These are phyloP conservation scores for Talaromyces proteolyticus DNA, from an alignment of 495 filamentous ascomycete species.

Conservation along the genomic window DNA sequence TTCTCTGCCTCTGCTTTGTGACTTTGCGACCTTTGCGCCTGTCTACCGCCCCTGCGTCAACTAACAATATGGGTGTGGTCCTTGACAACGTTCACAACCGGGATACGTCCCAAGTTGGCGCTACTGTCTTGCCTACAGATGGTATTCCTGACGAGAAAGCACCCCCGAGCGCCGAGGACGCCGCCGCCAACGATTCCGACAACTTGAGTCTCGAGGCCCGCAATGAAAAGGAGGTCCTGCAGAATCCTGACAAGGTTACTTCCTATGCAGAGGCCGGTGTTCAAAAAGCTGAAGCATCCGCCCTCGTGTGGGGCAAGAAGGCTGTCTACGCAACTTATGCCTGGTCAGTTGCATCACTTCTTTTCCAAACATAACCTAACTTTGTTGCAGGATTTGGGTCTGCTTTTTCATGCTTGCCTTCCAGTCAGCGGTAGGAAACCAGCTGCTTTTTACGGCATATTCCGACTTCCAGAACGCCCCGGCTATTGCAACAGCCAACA, in stretches of 20 bases:
- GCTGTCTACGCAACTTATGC: conserved; percentile 28
- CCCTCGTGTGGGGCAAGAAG: conserved; percentile 31
- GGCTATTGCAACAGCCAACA: conserved; percentile 27
- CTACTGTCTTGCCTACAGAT: background rate
- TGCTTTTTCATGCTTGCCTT: conserved; percentile 37
- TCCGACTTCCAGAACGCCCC: conserved; percentile 24
- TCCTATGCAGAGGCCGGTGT: conserved; percentile 28
- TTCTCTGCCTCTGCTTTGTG: too few species aligned
- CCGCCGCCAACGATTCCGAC: conserved; percentile 8
- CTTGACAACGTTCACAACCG: conserved; percentile 3
- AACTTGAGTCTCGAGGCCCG: conserved; percentile 8
- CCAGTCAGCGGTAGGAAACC: conserved; percentile 25
- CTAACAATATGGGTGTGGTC: conserved; percentile 1
- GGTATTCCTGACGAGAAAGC: conserved; percentile 6
- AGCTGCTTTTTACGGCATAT: conserved; percentile 24
- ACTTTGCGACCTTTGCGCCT: too few species aligned
- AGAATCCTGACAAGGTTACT: conserved; percentile 20
- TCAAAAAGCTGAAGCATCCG: conserved; percentile 35
- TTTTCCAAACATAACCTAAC: background rate
- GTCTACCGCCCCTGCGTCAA: background rate
- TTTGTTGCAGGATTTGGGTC: conserved; percentile 31
- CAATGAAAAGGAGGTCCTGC: conserved; percentile 23
- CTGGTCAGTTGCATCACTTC: conserved; percentile 21
- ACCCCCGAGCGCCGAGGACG: background rate
- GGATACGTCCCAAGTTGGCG: conserved; percentile 2